These are phyloP conservation scores for Kazachstania africana DNA, from an alignment of 805 yeast species.

Conservation along the genomic window DNA sequence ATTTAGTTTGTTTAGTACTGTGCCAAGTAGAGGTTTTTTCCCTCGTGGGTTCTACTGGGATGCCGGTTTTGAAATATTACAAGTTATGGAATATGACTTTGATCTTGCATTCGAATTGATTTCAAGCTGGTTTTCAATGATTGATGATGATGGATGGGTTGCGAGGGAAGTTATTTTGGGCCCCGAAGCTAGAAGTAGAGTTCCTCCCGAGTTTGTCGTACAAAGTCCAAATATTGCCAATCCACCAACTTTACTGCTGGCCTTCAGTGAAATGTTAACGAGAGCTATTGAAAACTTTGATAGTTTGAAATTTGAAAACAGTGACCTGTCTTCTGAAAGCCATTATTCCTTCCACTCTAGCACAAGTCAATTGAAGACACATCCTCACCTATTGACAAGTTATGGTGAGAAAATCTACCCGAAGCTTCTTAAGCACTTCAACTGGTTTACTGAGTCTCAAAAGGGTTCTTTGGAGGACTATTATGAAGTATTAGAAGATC, in stretches of 20 bases:
- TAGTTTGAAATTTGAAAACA: too few species aligned
- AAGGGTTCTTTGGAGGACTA: constrained; percentile 62
- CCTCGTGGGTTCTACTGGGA: constrained; percentile 99
- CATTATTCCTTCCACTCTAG: constrained; percentile 7
- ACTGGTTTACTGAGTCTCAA: constrained; percentile 79
- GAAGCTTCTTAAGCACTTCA: constrained; percentile 59
- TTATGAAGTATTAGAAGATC: constrained; percentile 29
- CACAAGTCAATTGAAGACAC: constrained; percentile 33
- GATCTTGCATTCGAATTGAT: constrained; percentile 71
- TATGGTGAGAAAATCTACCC: constrained; percentile 66
- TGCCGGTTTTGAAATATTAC: constrained; percentile 89
- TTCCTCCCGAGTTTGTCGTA: constrained; percentile 70
- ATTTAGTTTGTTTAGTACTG: constrained; percentile 61
- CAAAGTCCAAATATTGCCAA: constrained; percentile 88
- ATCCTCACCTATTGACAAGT: constrained; percentile 46
- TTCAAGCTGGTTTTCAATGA: constrained; percentile 75
- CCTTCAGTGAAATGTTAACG: constrained; percentile 46
- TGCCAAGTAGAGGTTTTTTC: constrained; percentile 88
- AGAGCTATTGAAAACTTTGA: constrained; percentile 28
- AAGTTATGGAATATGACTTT: constrained; percentile 70
- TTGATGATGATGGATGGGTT: constrained; percentile 82
- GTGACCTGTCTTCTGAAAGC: too few species aligned
- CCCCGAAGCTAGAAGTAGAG: constrained; percentile 76
- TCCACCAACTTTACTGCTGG: constrained; percentile 86
- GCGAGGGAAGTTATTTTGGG: constrained; percentile 94